Evolutionary conservation across 169 alveolate genomes (phyloP).

Genomic region (Plasmodium sp.): DNA sequence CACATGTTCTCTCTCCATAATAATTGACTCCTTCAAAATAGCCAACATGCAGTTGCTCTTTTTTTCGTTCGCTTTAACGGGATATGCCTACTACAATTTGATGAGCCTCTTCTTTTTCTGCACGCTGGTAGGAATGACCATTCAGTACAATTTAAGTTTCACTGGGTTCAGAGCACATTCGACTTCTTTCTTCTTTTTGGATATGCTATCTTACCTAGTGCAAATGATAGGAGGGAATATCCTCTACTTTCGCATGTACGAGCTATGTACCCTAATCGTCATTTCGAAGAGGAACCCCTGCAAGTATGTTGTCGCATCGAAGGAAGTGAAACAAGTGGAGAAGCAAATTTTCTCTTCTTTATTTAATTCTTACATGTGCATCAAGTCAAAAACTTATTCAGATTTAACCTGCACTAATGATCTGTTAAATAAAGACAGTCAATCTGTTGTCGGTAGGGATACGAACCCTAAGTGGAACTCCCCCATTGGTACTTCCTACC

Average conservation of each 20-base stretch:
- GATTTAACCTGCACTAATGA: conserved; percentile 23
- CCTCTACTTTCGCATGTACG: conserved; percentile 75
- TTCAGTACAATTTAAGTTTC: conserved; percentile 47
- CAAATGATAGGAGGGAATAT: conserved; percentile 76
- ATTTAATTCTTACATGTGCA: conserved; percentile 52
- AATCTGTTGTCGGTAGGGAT: conserved; percentile 2
- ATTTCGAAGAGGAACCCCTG: conserved; percentile 77
- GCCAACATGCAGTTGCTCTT: conserved; percentile 74
- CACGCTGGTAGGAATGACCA: conserved; percentile 45
- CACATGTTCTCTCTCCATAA: conserved; percentile 58
- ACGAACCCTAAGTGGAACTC: neutral
- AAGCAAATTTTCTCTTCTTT: conserved; percentile 71
- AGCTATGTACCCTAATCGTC: conserved; percentile 75
- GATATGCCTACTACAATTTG: conserved; percentile 76
- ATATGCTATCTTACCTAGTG: conserved; percentile 67
- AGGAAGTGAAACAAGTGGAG: conserved; percentile 76
- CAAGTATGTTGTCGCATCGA: conserved; percentile 74
- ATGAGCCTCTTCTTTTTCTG: conserved; percentile 72
- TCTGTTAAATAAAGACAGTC: neutral
- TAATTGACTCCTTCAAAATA: conserved; percentile 68
- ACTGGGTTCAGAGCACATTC: conserved; percentile 23
- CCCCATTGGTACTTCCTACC: neutral
- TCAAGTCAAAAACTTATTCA: conserved; percentile 49
- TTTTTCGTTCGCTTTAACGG: conserved; percentile 77
- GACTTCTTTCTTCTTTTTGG: conserved; percentile 64